phyloP scores from a whole-genome alignment of 495 filamentous ascomycete species.

The Jackrogersella multiformis region DNA sequence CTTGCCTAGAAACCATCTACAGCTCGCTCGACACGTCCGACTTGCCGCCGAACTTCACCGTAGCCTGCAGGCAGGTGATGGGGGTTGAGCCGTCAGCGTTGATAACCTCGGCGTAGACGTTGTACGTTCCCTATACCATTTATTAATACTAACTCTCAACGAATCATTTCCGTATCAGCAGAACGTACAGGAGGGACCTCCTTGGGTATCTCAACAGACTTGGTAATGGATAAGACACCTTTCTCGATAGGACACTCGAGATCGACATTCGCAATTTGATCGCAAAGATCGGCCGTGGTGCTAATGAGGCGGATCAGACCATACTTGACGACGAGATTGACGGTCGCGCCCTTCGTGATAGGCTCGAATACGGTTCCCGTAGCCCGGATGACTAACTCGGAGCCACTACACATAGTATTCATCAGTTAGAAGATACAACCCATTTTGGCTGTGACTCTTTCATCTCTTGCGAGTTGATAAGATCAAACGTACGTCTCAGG shows the following conservation, averaged over 20 bases:
- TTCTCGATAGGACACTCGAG: slow-evolving; percentile 86
- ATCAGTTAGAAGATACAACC: slow-evolving; percentile 16
- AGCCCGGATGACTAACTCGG: slow-evolving; percentile 80
- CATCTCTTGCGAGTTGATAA: neutral
- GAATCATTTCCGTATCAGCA: neutral
- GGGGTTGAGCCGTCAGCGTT: slow-evolving; percentile 66
- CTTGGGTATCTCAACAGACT: slow-evolving; percentile 84
- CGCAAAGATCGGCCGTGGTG: slow-evolving; percentile 81
- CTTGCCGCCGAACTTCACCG: slow-evolving; percentile 62
- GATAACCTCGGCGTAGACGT: slow-evolving; percentile 84
- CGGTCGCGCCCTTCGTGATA: slow-evolving; percentile 79
- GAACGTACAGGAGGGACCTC: slow-evolving; percentile 86
- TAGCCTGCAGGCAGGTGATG: slow-evolving; percentile 85
- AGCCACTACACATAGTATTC: slow-evolving; percentile 65
- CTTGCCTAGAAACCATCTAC: neutral
- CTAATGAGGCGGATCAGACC: slow-evolving; percentile 89
- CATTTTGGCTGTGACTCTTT: neutral
- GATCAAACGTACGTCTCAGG: slow-evolving; percentile 75
- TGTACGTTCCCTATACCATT: slow-evolving; percentile 79
- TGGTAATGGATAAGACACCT: slow-evolving; percentile 75
- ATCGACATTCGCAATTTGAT: slow-evolving; percentile 86
- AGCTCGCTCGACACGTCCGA: slow-evolving; percentile 1
- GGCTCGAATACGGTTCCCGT: slow-evolving; percentile 71
- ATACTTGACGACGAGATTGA: slow-evolving; percentile 88
- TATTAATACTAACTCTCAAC: slow-evolving; percentile 11